Percentiles rank a stretch among this genome's conserved stretches.
These are phyloP conservation scores for Allantophomopsis cytisporea DNA, from an alignment of 2,329 filamentous ascomycete genomes.

Conservation along the genomic window DNA sequence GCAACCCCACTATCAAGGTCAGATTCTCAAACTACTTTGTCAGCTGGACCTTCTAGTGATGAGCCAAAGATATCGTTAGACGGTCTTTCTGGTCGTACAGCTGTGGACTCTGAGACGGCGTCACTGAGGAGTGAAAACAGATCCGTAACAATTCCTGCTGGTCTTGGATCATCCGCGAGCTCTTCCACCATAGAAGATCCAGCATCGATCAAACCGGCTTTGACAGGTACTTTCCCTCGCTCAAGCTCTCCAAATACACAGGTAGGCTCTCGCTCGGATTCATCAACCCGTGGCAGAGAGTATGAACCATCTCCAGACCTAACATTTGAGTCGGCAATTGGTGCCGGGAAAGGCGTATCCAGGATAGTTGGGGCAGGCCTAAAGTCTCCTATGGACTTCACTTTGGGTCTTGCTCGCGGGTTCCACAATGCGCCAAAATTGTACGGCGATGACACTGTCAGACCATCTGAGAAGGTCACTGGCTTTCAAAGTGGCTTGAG, in stretches of 20 bases:
- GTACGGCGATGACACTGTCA: conserved; percentile 73
- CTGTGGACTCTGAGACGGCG: not conserved
- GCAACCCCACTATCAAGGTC: not conserved
- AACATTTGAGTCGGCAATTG: conserved; percentile 44
- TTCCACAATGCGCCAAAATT: conserved; percentile 80
- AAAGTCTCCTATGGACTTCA: conserved; percentile 75
- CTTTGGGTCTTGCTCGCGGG: conserved; percentile 67
- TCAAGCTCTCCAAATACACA: conserved; percentile 7
- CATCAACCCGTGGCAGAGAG: conserved; percentile 12
- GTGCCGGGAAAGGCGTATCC: conserved; percentile 52
- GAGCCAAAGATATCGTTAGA: not conserved
- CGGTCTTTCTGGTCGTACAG: not conserved
- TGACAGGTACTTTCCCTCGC: conserved; percentile 11
- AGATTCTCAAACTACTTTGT: not conserved
- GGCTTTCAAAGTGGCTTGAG: conserved; percentile 62
- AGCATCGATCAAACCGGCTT: conserved; percentile 15
- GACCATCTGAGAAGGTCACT: conserved; percentile 67
- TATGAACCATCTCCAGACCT: conserved; percentile 18
- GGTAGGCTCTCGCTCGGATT: conserved; percentile 8
- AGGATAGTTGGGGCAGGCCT: conserved; percentile 65
- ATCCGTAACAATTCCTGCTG: not conserved
- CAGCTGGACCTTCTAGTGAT: not conserved
- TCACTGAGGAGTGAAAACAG: conserved; percentile 7
- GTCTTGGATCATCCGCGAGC: not conserved
- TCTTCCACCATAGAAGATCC: conserved; percentile 3